phyloP scores from a whole-genome alignment of 1,139 yeast species.

The Lodderomyces elongisporus region DNA sequence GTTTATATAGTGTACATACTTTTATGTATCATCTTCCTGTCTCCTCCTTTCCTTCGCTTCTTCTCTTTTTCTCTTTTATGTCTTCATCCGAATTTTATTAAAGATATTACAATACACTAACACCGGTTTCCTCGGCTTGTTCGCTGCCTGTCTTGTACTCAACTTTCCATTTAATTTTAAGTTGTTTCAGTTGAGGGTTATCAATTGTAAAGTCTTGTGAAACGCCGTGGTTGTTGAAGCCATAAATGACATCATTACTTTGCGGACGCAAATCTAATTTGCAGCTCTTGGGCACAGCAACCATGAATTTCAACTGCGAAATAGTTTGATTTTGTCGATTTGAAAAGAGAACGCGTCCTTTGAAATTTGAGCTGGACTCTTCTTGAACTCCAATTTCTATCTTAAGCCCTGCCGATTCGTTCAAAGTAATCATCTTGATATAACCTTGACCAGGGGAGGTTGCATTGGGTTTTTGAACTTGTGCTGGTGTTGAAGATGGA shows the following conservation, averaged over 20 bases:
- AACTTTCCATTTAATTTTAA: constrained; percentile 81
- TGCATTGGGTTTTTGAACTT: constrained; percentile 19
- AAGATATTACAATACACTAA: constrained; percentile 30
- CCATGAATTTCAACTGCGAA: constrained; percentile 53
- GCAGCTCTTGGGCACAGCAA: constrained; percentile 80
- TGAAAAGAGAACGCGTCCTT: constrained; percentile 44
- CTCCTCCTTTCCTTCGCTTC: neutral
- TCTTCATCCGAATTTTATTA: too few relatives aligned
- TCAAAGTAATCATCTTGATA: constrained; percentile 25
- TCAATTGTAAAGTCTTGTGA: constrained; percentile 58
- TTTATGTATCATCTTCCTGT: too few relatives aligned
- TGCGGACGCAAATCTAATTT: constrained; percentile 67
- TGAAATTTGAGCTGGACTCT: constrained; percentile 33
- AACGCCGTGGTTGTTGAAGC: constrained; percentile 50
- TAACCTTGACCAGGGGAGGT: constrained; percentile 4
- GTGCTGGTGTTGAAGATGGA: constrained; percentile 35
- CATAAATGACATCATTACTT: constrained; percentile 50
- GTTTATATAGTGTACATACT: too few relatives aligned
- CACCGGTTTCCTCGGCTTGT: constrained; percentile 53
- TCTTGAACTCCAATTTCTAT: constrained; percentile 46
- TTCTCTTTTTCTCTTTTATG: too few relatives aligned
- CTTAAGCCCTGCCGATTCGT: constrained; percentile 46
- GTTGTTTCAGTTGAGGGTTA: constrained; percentile 41
- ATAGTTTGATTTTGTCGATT: constrained; percentile 31
- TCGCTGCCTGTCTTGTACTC: constrained; percentile 49